Base-by-base conservation (phyloP, 2,329 filamentous ascomycete genomes). In the Nigrospora osmanthi region DNA sequence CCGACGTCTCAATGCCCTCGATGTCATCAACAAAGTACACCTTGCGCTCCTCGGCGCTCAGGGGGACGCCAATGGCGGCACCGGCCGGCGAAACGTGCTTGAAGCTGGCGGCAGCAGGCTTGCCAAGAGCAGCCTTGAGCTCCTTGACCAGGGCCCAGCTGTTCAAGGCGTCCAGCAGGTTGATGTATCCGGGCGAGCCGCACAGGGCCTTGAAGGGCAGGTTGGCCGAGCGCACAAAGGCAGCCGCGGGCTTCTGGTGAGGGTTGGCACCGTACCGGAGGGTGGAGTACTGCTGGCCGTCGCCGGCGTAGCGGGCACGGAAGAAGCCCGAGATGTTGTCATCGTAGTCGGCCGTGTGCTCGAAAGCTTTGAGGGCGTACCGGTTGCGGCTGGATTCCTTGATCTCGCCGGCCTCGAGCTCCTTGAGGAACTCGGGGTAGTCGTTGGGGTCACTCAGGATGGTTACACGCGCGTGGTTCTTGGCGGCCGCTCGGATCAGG, bases 21-120 rank as follows among this genome's bases (percentile, higher is more conserved):
- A 98, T 94, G 62, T 96, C 93, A 60, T 95, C 88, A 47, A 98
- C 93, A 76, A 98, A 96, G 68, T 95, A 98, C 45, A 96, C 93
- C 72, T 95, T 94, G 68, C 87, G 85, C 78, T 98, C 93, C 43
- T 87, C 86, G 35, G 87, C 81, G 52, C 74, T 88, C 52, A 98
- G 78, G 17, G 89, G 88, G 7, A 93, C 82, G 54, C 90, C 93
- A 59, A 98, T 93, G 54, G 93, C 91, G 47, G 91, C 93, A 60
- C 93, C 93, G 37, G 93, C 93, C 16, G 93, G 93, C 11, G 93
- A 98, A 51, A 97, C 93, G 65, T 98, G 93, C 81, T 96, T 98
- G 83, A 98, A 98, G 65, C 89, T 95, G 51, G 93, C 91, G 30
- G 93, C 93, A 44, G 93, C 93, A 32, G 93, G 88, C 65, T 85